Evolutionary conservation across 1,139 yeast species (phyloP).

Genomic region (Casaregolazyma suthepensis): DNA sequence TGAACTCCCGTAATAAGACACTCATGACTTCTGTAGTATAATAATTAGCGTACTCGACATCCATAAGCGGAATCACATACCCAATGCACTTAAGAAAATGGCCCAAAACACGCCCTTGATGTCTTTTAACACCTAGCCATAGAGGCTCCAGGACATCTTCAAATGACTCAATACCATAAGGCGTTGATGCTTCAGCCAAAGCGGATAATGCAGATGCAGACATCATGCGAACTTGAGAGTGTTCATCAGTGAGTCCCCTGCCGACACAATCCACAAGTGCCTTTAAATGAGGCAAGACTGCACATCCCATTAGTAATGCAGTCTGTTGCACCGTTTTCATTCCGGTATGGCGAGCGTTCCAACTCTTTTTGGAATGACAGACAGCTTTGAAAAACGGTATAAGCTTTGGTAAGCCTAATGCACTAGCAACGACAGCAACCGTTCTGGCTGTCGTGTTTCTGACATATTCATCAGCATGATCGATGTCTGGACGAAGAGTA

Average conservation of each 20-base stretch:
- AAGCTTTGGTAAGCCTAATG: conserved; percentile 65
- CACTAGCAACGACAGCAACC: conserved; percentile 77
- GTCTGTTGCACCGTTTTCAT: conserved; percentile 71
- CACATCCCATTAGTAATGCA: conserved; percentile 63
- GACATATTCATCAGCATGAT: conserved; percentile 74
- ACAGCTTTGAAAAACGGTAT: conserved; percentile 82
- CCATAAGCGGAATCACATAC: conserved; percentile 78
- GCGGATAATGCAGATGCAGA: conserved; percentile 69
- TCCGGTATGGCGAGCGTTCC: conserved; percentile 90
- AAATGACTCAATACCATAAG: conserved; percentile 88
- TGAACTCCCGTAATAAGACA: conserved; percentile 64
- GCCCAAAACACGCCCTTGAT: conserved; percentile 73
- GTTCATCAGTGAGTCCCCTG: conserved; percentile 64
- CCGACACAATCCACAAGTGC: conserved; percentile 58
- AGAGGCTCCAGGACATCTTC: conserved; percentile 65
- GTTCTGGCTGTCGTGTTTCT: conserved; percentile 74
- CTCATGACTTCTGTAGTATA: conserved; percentile 70
- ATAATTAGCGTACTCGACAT: conserved; percentile 70
- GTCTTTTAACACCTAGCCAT: conserved; percentile 73
- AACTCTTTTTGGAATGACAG: conserved; percentile 67
- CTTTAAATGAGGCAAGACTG: conserved; percentile 67
- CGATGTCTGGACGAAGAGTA: conserved; percentile 74
- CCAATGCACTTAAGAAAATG: conserved; percentile 77
- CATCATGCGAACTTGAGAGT: conserved; percentile 57
- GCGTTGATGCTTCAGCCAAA: conserved; percentile 79